Conservation (phyloP, 2,329 filamentous ascomycete genomes). For the Xylaria sp. region DNA sequence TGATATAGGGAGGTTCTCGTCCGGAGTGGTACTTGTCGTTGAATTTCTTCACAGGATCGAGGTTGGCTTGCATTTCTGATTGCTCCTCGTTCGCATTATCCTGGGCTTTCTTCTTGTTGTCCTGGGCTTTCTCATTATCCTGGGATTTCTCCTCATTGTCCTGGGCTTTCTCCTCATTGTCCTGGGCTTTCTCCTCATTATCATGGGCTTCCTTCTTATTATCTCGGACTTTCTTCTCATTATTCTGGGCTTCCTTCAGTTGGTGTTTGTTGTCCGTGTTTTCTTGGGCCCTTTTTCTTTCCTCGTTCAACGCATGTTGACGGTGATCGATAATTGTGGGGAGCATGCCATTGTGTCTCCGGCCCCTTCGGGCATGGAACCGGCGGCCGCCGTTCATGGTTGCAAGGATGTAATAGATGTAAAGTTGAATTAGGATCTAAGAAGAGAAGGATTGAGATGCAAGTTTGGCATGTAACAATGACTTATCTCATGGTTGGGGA, state of each 20-base stretch:
- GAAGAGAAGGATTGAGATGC: not conserved
- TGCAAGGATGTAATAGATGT: not conserved
- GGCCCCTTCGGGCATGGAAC: not conserved
- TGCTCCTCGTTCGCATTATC: not conserved
- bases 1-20: not conserved
- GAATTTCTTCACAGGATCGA: not conserved
- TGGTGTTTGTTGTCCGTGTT: not conserved
- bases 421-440: not conserved
- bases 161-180: not conserved
- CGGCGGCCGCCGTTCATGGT: not conserved
- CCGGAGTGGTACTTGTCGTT: not conserved
- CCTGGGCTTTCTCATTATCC: not conserved
- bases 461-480: not conserved
- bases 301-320: not conserved
- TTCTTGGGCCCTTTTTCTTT: not conserved
- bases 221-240: not conserved
- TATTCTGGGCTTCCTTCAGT: not conserved
- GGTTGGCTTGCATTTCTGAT: not conserved
- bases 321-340: not conserved
- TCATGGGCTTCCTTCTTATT: not conserved
- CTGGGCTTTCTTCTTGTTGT: not conserved
- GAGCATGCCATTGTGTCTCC: not conserved
- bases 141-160: not conserved
- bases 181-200: not conserved
- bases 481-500: not conserved